These are phyloP conservation scores for Xylona heveae DNA, from an alignment of 495 filamentous ascomycete species.

Conservation along the genomic window DNA sequence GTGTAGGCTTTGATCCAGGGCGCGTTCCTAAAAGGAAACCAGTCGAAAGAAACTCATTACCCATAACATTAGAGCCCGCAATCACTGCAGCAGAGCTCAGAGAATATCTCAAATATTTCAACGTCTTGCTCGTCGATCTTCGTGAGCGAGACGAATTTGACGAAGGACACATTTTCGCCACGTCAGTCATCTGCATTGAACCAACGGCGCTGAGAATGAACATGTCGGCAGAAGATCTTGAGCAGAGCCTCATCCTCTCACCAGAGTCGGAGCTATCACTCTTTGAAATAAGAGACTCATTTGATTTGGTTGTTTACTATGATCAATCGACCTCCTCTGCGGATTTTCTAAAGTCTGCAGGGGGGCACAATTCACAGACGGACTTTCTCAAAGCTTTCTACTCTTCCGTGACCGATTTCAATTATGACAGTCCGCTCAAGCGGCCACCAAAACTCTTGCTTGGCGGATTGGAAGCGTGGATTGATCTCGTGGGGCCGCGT, in stretches of 20 bases:
- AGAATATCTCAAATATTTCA: constrained; percentile 34
- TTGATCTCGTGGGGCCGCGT: constrained; percentile 48
- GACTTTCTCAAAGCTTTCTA: constrained; percentile 45
- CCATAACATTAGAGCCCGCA: constrained; percentile 36
- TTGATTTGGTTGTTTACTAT: constrained; percentile 78
- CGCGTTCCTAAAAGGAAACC: neutral
- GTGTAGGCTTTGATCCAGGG: no score
- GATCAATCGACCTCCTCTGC: constrained; percentile 44
- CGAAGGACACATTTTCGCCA: constrained; percentile 64
- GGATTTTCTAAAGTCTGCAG: constrained; percentile 25
- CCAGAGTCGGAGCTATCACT: constrained; percentile 50
- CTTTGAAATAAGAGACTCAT: constrained; percentile 58
- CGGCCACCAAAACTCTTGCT: constrained; percentile 50
- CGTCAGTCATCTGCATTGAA: constrained; percentile 74
- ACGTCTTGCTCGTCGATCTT: constrained; percentile 69
- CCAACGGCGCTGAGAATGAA: constrained; percentile 54
- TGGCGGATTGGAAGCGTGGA: constrained; percentile 76
- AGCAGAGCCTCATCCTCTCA: constrained; percentile 59
- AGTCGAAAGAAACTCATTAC: constrained; percentile 16
- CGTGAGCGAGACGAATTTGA: constrained; percentile 67
- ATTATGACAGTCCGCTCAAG: constrained; percentile 52
- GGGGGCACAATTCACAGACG: constrained; percentile 26
- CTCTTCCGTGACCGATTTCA: constrained; percentile 64
- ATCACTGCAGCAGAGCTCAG: constrained; percentile 45
- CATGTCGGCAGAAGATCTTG: constrained; percentile 70